These are phyloP conservation scores for Scheffersomyces segobiensis DNA, from an alignment of 1,139 yeast genomes.

Conservation along the genomic window DNA sequence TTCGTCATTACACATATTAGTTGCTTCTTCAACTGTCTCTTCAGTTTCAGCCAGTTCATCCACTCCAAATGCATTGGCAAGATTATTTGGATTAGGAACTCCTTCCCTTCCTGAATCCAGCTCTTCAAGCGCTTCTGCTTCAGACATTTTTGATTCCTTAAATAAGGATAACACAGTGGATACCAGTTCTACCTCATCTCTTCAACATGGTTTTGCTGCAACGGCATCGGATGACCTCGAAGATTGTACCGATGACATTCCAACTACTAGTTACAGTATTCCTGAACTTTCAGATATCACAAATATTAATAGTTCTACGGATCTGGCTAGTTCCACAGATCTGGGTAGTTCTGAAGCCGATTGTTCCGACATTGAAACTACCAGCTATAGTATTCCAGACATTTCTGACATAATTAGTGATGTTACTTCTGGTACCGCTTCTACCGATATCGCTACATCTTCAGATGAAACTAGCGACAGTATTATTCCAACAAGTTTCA, in stretches of 20 bases:
- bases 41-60: background rate
- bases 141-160: slow-evolving; percentile 3
- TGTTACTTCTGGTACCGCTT: background rate
- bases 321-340: too few species aligned
- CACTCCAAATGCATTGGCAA: slow-evolving; percentile 1
- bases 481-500: background rate
- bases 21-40: too few species aligned
- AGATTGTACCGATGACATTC: background rate
- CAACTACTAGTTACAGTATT: background rate
- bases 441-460: background rate
- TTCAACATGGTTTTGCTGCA: background rate
- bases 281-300: background rate
- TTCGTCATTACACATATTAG: background rate
- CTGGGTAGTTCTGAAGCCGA: background rate
- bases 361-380: background rate
- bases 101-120: slow-evolving; percentile 3
- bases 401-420: background rate
- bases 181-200: slow-evolving; percentile 3
- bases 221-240: too few species aligned
- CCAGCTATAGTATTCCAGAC: background rate
- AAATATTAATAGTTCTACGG: too few species aligned
- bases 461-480: slow-evolving; percentile 1
- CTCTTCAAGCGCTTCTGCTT: slow-evolving; percentile 3
- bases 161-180: slow-evolving; percentile 2
- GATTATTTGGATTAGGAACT: slow-evolving; percentile 1